Evolutionary conservation across 75 land plant genomes (phyloP).

Genomic region (Gnetum montanum): DNA sequence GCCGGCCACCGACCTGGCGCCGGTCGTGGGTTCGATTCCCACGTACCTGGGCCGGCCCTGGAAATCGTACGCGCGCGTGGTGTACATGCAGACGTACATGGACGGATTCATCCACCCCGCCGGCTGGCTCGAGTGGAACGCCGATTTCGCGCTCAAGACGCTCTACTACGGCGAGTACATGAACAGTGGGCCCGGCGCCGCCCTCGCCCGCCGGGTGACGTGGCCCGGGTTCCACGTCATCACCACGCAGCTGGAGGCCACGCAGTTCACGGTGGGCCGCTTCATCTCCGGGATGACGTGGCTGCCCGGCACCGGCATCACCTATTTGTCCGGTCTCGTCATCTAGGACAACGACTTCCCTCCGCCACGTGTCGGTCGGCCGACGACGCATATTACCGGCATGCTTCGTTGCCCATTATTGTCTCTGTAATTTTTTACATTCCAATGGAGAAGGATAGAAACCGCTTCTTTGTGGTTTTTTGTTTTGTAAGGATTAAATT

Average conservation of each 20-base stretch:
- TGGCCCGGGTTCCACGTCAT: constrained; percentile 9
- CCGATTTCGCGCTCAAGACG: constrained; percentile 5
- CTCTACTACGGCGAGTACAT: constrained; percentile 18
- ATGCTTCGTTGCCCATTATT: too few relatives aligned
- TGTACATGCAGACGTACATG: constrained; percentile 10
- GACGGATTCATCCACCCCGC: constrained; percentile 9
- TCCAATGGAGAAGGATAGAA: too few relatives aligned
- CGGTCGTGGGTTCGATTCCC: background rate
- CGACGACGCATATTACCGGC: too few relatives aligned
- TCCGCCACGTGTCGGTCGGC: too few relatives aligned
- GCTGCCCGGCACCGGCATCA: constrained; percentile 32
- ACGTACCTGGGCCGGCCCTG: constrained; percentile 17
- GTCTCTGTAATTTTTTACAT: too few relatives aligned
- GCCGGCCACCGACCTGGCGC: constrained; percentile 6
- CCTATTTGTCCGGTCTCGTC: constrained; percentile 12
- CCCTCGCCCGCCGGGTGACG: background rate
- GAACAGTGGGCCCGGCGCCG: constrained; percentile 17
- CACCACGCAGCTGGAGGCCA: constrained; percentile 15
- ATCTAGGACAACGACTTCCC: too few relatives aligned
- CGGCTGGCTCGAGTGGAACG: constrained; percentile 20
- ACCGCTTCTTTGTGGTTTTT: too few relatives aligned
- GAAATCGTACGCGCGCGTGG: constrained; percentile 9
- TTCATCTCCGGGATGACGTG: constrained; percentile 33
- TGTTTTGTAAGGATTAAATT: too few relatives aligned
- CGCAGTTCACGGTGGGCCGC: constrained; percentile 24